Conservation (phyloP, 73 alveolate species). For the Symbiodinium pilosum region DNA sequence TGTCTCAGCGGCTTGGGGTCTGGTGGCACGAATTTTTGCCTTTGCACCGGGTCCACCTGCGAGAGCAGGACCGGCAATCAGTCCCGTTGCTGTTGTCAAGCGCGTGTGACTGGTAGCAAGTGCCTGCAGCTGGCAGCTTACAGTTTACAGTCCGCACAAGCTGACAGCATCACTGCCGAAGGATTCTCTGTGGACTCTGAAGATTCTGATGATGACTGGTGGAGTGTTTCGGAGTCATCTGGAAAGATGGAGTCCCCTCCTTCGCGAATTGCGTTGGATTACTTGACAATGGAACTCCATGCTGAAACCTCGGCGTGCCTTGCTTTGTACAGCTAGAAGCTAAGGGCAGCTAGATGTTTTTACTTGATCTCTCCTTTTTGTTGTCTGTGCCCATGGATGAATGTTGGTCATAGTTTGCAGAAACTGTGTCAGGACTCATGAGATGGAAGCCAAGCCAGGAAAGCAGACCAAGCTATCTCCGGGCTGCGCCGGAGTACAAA, state of each 20-base stretch:
- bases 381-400: not conserved
- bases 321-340: too few relatives aligned
- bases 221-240: not conserved
- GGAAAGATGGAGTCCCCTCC: not conserved
- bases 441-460: too few relatives aligned
- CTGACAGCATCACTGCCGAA: not conserved
- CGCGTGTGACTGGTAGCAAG: too few relatives aligned
- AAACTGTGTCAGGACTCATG: too few relatives aligned
- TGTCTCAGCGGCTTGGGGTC: constrained; percentile 27
- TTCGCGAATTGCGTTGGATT: not conserved
- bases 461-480: not conserved
- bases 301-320: not conserved
- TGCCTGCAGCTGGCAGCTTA: too few relatives aligned
- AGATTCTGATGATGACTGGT: not conserved
- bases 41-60: not conserved
- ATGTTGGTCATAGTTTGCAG: too few relatives aligned
- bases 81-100: too few relatives aligned
- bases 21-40: constrained; percentile 59
- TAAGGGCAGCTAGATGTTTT: too few relatives aligned
- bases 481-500: not conserved
- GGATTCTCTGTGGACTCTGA: not conserved
- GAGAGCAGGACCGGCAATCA: not conserved
- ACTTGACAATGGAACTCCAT: not conserved
- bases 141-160: too few relatives aligned
- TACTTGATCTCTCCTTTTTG: not conserved